Base-by-base conservation (phyloP, 345 rosid species). In the Triadica sebifera region DNA sequence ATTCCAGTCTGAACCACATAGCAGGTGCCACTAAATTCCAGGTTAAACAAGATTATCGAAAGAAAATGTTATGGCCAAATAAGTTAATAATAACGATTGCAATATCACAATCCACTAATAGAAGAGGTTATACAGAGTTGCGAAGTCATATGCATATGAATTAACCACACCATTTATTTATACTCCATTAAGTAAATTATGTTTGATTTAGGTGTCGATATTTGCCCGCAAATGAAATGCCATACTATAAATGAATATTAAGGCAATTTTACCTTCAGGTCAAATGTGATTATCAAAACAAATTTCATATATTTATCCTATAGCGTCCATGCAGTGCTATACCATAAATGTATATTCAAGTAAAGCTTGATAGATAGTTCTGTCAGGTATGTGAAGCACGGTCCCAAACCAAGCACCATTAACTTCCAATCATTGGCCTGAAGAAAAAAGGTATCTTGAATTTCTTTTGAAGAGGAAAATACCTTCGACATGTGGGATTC, bases 401-500 rank as follows among this genome's bases (percentile, higher is more conserved):
- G 29, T 19, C 8, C n/a, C 24, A 57, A 61, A 29, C 34, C 34
- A 29, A 29, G 34, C 34, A 29, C 34, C 34, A 29, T 29, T 29
- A 29, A 29, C 2, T 29, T 29, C 34, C 34, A 29, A 29, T 29
- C 34, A 29, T 29, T 1, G 34, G 52, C 53, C 53, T 39, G 34
- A 29, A 25, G 15, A 41, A 43, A n/a, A 63, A 15, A 34, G 12
- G 68, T 13, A 43, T 57, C 25, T 29, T n/a, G 2, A 22, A 39
- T 39, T 64, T 16, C 58, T 13, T 60, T 12, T 45, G 52, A 8
- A 56, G 29, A 47, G 68, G n/a, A 58, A 69, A 80, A 39, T 90
- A 95, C 99, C 98, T 95, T 93, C 58, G 98, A 87, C 99, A 95
- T 91, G 85, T 93, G 97, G 75, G 89, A 83, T 78, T 95, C 99